Conservation (phyloP, 495 filamentous ascomycete genomes). For the Recurvomyces mirabilis region DNA sequence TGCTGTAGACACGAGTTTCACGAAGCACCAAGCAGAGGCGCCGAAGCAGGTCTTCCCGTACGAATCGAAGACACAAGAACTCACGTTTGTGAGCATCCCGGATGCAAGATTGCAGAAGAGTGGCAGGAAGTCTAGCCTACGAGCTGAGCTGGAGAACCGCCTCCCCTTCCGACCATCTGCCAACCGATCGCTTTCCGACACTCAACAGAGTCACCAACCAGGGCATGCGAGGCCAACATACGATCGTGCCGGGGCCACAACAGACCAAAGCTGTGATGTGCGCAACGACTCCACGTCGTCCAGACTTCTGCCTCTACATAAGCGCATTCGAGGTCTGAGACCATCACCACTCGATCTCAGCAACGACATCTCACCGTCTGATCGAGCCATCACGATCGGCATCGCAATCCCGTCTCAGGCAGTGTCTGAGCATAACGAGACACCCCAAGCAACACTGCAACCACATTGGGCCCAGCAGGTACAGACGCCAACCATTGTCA, state of each 20-base stretch:
- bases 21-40: slow-evolving; percentile 18
- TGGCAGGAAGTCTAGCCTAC: not conserved
- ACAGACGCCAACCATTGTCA: slow-evolving; percentile 48
- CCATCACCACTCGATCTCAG: slow-evolving; percentile 14
- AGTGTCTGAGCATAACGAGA: slow-evolving; percentile 39
- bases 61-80: slow-evolving; percentile 13
- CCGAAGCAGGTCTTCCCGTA: slow-evolving; percentile 26
- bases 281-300: not conserved
- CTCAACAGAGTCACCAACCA: not conserved
- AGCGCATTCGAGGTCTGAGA: slow-evolving; percentile 13
- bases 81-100: slow-evolving; percentile 15
- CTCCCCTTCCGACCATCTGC: not conserved
- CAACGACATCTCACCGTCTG: slow-evolving; percentile 60
- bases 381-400: slow-evolving; percentile 69
- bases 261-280: not conserved
- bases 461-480: slow-evolving; percentile 13
- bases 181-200: not conserved
- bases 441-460: slow-evolving; percentile 39
- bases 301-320: slow-evolving; percentile 4
- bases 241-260: not conserved
- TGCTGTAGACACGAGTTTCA: slow-evolving; percentile 26
- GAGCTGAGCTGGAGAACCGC: not conserved
- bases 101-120: not conserved
- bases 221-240: not conserved
- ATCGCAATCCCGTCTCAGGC: slow-evolving; percentile 55